Percentiles rank a stretch among this genome's conserved stretches.
These are phyloP conservation scores for Pythium graminicola DNA, from an alignment of 352 stramenopile species.

Conservation along the genomic window DNA sequence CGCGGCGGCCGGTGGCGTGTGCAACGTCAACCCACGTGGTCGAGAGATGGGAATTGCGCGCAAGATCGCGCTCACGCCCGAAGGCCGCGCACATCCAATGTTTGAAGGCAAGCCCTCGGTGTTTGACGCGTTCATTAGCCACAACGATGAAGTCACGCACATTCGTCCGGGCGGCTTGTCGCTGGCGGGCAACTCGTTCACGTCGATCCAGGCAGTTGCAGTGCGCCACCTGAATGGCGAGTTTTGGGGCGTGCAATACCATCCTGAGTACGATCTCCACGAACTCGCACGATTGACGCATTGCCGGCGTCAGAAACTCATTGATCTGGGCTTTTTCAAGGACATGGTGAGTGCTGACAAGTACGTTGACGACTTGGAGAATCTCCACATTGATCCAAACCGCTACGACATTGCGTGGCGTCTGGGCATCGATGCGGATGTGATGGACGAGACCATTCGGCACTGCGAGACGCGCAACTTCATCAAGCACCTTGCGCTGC, in stretches of 20 bases:
- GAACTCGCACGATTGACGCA: slow-evolving; percentile 70
- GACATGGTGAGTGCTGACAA: slow-evolving; percentile 61
- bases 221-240: slow-evolving; percentile 70
- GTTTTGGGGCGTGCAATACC: slow-evolving; percentile 83
- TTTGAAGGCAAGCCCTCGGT: slow-evolving; percentile 75
- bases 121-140: slow-evolving; percentile 76
- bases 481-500: slow-evolving; percentile 76
- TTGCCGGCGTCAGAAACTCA: slow-evolving; percentile 58
- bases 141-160: slow-evolving; percentile 81
- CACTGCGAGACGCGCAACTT: slow-evolving; percentile 81
- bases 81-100: slow-evolving; percentile 72
- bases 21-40: slow-evolving; percentile 54
- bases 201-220: slow-evolving; percentile 61
- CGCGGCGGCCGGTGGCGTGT: slow-evolving; percentile 50
- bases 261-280: slow-evolving; percentile 79
- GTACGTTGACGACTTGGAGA: slow-evolving; percentile 73
- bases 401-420: slow-evolving; percentile 77
- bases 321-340: slow-evolving; percentile 63
- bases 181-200: slow-evolving; percentile 64
- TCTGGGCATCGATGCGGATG: slow-evolving; percentile 66
- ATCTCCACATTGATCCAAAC: slow-evolving; percentile 56
- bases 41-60: slow-evolving; percentile 71
- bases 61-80: slow-evolving; percentile 69
- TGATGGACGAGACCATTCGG: slow-evolving; percentile 73
- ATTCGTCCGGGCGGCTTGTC: slow-evolving; percentile 50